These are phyloP conservation scores for Irpex sp. DNA, from an alignment of 1,284 basidiomycete genomes.

Conservation along the genomic window DNA sequence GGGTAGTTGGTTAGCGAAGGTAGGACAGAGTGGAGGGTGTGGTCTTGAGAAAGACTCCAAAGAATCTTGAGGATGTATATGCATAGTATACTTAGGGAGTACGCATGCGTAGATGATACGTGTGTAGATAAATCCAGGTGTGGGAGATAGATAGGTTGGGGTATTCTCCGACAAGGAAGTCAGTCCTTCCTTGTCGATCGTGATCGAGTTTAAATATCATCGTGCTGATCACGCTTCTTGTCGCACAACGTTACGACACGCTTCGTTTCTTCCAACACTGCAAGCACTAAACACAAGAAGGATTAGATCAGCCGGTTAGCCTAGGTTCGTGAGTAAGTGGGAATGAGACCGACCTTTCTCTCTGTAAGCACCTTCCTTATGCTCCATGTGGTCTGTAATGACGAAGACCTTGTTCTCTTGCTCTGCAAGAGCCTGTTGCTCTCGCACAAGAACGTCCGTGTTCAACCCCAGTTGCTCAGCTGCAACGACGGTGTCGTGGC, in stretches of 20 bases:
- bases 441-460: slow-evolving; percentile 12
- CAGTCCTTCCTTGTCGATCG: not conserved
- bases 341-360: slow-evolving; percentile 48
- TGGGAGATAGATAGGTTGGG: not conserved
- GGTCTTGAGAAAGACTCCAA: not conserved
- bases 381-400: slow-evolving; percentile 52
- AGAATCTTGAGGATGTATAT: not conserved
- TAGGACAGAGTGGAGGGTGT: not conserved
- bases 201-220: slow-evolving; percentile 3
- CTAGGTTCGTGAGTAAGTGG: slow-evolving; percentile 10
- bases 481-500: slow-evolving; percentile 54
- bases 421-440: slow-evolving; percentile 46
- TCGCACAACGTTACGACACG: slow-evolving; percentile 43
- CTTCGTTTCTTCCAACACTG: slow-evolving; percentile 55
- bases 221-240: slow-evolving; percentile 34
- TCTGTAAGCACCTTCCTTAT: slow-evolving; percentile 52
- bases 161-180: not conserved
- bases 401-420: slow-evolving; percentile 50
- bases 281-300: slow-evolving; percentile 39
- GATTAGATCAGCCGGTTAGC: not conserved
- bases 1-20: not conserved
- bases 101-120: not conserved
- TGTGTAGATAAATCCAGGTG: not conserved
- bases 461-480: slow-evolving; percentile 51
- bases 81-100: not conserved